Conservation (phyloP, 805 yeast genomes). For the Myxozyma sirexii region DNA sequence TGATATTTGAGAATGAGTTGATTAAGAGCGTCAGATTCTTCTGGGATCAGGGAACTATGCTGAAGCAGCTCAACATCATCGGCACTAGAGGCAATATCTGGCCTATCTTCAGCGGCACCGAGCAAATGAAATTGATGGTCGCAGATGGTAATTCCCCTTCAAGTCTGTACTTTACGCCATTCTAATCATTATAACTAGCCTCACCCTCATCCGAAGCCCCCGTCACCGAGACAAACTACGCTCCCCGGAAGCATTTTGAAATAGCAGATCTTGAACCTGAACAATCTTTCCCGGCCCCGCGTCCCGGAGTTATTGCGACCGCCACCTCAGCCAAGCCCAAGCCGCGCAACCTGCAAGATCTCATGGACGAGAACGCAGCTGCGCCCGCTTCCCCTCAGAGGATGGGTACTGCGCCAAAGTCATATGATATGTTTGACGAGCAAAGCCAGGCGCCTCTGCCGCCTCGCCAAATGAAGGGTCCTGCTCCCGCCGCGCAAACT, state of each 20-base stretch:
- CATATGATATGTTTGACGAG: constrained; percentile 13
- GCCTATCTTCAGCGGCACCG: constrained; percentile 37
- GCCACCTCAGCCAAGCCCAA: constrained; percentile 33
- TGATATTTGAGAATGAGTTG: constrained; percentile 21
- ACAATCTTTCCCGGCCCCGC: constrained; percentile 30
- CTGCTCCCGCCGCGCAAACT: constrained; percentile 4
- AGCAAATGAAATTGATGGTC: constrained; percentile 28
- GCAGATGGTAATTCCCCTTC: constrained; percentile 14
- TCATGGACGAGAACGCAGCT: constrained; percentile 21
- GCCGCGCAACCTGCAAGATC: constrained; percentile 29
- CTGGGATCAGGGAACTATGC: constrained; percentile 40
- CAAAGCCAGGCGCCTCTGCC: neutral
- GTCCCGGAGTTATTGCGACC: constrained; percentile 31
- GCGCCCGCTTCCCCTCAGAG: constrained; percentile 21
- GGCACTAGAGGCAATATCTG: constrained; percentile 40
- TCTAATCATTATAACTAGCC: constrained; percentile 1
- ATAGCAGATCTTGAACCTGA: constrained; percentile 28
- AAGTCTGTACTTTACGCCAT: neutral
- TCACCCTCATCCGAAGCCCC: neutral
- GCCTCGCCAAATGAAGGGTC: constrained; percentile 8
- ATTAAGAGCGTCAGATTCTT: constrained; percentile 32
- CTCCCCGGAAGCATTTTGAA: constrained; percentile 16
- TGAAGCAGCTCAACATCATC: constrained; percentile 39
- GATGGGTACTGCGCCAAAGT: constrained; percentile 21
- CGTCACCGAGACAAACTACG: neutral